Evolutionary conservation across 2,329 filamentous ascomycete species (phyloP).

Genomic region (Calonectria naviculata): DNA sequence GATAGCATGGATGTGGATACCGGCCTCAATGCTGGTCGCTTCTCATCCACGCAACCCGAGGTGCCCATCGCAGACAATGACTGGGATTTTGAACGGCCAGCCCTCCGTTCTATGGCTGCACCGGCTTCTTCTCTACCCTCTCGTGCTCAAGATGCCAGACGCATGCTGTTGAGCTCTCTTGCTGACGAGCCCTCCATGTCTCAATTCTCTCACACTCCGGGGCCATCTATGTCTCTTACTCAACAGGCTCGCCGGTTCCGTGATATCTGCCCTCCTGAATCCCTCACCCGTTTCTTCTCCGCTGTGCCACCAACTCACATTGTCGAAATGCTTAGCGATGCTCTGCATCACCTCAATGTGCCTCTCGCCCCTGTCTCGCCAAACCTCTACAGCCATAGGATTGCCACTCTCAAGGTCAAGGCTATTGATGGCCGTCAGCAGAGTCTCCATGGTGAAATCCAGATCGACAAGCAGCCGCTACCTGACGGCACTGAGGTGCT

Average conservation of each 20-base stretch:
- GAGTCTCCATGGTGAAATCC: conserved; percentile 78
- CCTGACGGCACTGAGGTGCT: conserved; percentile 71
- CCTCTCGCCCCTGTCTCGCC: conserved; percentile 68
- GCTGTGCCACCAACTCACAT: conserved; percentile 80
- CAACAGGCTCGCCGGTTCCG: conserved; percentile 89
- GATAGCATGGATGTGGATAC: conserved; percentile 80
- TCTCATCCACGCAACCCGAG: conserved; percentile 90
- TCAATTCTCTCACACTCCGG: conserved; percentile 85
- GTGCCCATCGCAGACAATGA: conserved; percentile 77
- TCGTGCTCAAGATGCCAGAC: conserved; percentile 46
- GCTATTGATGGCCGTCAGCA: conserved; percentile 79
- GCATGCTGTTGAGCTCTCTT: conserved; percentile 70
- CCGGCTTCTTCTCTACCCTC: conserved; percentile 49
- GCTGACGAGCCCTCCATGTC: conserved; percentile 87
- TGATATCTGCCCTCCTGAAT: conserved; percentile 90
- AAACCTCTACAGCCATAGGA: conserved; percentile 63
- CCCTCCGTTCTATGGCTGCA: conserved; percentile 62
- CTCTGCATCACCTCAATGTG: conserved; percentile 87
- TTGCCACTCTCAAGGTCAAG: conserved; percentile 77
- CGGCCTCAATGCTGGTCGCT: conserved; percentile 55
- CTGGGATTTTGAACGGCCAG: conserved; percentile 90
- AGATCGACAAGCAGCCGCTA: conserved; percentile 74
- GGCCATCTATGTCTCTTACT: conserved; percentile 85
- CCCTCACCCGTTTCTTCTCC: conserved; percentile 93
- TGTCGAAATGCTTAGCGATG: conserved; percentile 82